phyloP scores from a whole-genome alignment of 2,329 filamentous ascomycete genomes.

The Claviceps pusilla region DNA sequence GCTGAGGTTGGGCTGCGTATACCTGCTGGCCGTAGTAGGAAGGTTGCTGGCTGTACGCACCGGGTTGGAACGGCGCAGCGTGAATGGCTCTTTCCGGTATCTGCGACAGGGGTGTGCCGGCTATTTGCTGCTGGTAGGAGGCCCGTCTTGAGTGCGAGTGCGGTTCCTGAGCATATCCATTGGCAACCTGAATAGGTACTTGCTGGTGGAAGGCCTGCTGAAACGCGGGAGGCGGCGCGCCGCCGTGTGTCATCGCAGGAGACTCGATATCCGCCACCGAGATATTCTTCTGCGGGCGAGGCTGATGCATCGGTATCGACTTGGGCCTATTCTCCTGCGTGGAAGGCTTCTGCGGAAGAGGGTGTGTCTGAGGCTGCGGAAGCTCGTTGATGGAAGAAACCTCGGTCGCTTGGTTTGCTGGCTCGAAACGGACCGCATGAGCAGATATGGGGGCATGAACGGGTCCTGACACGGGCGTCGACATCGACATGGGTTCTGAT shows the following conservation, averaged over 20 bases:
- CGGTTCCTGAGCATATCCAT: conserved; percentile 39
- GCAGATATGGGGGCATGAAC: not conserved
- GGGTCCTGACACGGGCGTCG: not conserved
- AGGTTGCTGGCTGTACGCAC: conserved; percentile 44
- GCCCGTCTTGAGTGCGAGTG: conserved; percentile 53
- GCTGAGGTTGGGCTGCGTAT: conserved; percentile 26
- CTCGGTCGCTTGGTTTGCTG: conserved; percentile 8
- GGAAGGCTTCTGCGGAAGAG: conserved; percentile 41
- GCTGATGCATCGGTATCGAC: conserved; percentile 71
- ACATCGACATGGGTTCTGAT: not conserved
- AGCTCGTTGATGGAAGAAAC: conserved; percentile 33
- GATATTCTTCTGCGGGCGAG: conserved; percentile 83
- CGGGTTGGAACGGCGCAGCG: conserved; percentile 76
- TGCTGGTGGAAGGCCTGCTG: conserved; percentile 91
- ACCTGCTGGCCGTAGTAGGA: conserved; percentile 41
- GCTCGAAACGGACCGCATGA: conserved; percentile 7
- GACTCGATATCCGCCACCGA: conserved; percentile 88
- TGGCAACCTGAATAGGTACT: conserved; percentile 59
- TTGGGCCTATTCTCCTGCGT: conserved; percentile 40
- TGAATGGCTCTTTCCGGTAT: conserved; percentile 89
- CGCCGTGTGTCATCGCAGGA: conserved; percentile 41
- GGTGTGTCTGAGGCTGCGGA: conserved; percentile 42
- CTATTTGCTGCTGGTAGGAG: conserved; percentile 55
- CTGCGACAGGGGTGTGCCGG: conserved; percentile 71
- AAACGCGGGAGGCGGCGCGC: conserved; percentile 55